A percentile compares a stretch with the other conserved stretches of the same genome.
These are phyloP conservation scores for Nicotiana sylvestris DNA, from an alignment of 257 asterid genomes.

Conservation along the genomic window DNA sequence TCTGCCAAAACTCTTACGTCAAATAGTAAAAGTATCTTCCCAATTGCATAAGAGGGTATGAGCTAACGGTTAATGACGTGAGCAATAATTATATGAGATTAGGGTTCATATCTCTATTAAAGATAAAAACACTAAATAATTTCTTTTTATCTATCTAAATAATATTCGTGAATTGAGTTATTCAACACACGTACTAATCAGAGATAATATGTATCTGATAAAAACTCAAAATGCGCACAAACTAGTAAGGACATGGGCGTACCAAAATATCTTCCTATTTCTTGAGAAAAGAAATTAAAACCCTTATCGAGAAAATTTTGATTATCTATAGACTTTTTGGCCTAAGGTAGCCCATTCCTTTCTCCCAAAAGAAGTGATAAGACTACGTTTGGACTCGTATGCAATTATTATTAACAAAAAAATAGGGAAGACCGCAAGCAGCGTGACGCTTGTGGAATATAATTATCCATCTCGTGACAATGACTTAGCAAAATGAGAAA, in stretches of 20 bases:
- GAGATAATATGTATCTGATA: too few species aligned
- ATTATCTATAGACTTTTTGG: background rate
- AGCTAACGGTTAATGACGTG: background rate
- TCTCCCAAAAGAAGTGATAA: background rate
- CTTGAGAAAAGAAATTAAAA: too few species aligned
- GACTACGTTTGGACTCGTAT: background rate
- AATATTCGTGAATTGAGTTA: too few species aligned
- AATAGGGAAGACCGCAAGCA: background rate
- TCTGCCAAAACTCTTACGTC: background rate
- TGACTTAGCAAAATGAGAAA: background rate
- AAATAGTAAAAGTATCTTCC: background rate
- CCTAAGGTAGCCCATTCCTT: background rate
- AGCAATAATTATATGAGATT: background rate
- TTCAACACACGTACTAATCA: too few species aligned
- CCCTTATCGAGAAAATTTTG: background rate
- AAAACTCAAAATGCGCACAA: too few species aligned
- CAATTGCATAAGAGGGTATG: background rate
- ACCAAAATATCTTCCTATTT: too few species aligned
- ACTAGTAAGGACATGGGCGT: too few species aligned
- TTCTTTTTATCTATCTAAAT: too few species aligned
- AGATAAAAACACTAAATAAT: too few species aligned
- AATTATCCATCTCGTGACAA: background rate
- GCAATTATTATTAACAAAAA: background rate
- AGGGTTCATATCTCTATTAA: too few species aligned
- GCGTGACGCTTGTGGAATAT: background rate